Evolutionary conservation across 2,329 filamentous ascomycete species (phyloP).

Genomic region (Dryadomyces quercivorus): DNA sequence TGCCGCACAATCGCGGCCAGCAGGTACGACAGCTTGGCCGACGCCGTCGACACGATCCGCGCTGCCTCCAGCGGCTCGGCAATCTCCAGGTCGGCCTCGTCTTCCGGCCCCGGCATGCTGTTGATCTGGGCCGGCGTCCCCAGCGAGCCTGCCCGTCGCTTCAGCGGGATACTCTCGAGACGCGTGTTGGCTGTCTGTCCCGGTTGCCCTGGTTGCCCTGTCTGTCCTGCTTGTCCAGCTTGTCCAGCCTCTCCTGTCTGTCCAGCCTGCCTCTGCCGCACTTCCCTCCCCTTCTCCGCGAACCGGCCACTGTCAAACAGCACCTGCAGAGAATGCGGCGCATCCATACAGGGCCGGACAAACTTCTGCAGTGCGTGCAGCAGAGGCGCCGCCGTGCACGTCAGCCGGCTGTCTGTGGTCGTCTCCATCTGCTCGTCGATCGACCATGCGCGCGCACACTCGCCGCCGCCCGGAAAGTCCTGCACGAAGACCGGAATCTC

Average conservation of each 20-base stretch:
- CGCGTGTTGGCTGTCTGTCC: constrained; percentile 23
- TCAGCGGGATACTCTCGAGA: constrained; percentile 22
- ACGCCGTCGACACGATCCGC: constrained; percentile 64
- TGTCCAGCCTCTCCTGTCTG: too few species aligned
- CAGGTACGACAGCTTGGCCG: constrained; percentile 78
- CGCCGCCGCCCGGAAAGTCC: constrained; percentile 50
- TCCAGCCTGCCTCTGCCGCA: neutral
- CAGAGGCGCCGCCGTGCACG: constrained; percentile 38
- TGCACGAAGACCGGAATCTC: constrained; percentile 66
- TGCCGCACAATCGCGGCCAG: constrained; percentile 59
- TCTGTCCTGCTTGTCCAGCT: constrained; percentile 4
- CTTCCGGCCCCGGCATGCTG: constrained; percentile 12
- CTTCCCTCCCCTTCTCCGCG: constrained; percentile 19
- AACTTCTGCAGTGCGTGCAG: constrained; percentile 39
- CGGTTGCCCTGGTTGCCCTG: neutral
- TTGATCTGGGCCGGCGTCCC: constrained; percentile 7
- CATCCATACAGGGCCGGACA: constrained; percentile 31
- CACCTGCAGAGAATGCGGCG: constrained; percentile 30
- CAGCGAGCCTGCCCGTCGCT: constrained; percentile 19
- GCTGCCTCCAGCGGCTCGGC: constrained; percentile 43
- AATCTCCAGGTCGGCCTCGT: constrained; percentile 13
- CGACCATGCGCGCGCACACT: constrained; percentile 47
- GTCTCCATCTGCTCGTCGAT: constrained; percentile 30
- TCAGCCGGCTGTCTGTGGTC: constrained; percentile 21
- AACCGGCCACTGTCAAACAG: constrained; percentile 35